Evolutionary conservation across 805 yeast species (phyloP), one percentile per base, ranked within the genome.

Genomic region (Nakazawaea ishiwadae): DNA sequence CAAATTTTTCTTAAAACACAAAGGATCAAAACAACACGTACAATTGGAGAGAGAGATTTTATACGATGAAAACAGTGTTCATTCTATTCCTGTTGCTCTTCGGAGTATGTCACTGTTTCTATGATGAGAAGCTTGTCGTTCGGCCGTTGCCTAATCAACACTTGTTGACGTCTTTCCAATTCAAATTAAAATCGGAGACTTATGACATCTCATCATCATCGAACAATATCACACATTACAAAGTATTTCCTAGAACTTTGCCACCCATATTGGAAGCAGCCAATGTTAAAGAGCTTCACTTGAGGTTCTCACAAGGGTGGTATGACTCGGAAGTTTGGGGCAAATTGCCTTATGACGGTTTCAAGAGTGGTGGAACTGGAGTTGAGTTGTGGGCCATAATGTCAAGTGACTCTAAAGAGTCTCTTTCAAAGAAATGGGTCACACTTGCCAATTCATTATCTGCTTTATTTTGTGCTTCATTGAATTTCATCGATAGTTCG

Each of bases 301-400:
- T 93, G 45, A 66, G 97, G 41, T 93, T 93, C 56, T 76, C 95
- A 2, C 95, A 87, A 59, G 99, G 99, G 0, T 84, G 89, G 80
- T 93, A 96, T 91, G 96, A 93, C 55, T 66, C 90, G 1, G 86
- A 83, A 45, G 66, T 71, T 6, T 93, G 96, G 95, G 98, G 98
- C 0, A 64, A 69, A 35, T 68, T 87, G 31, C 96, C 97, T 0
- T 62, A 65, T 35, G 64, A 77, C 48, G 99, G 99, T 1, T 54
- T 60, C 10, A 64, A 63, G 42, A 72, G 89, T 39, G 99, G 99
- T 23, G 98, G 98, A 3, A 84, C 91, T 3, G 99, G 99, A 35
- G 96, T 91, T 12, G 99, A 93, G 60, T 54, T 93, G 8, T 89
- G 95, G 89, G 90, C 97, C 0, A 69, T 79, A 30, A 73, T 93